Conservation (phyloP, 1,284 basidiomycete genomes). For the Trametes pubescens region DNA sequence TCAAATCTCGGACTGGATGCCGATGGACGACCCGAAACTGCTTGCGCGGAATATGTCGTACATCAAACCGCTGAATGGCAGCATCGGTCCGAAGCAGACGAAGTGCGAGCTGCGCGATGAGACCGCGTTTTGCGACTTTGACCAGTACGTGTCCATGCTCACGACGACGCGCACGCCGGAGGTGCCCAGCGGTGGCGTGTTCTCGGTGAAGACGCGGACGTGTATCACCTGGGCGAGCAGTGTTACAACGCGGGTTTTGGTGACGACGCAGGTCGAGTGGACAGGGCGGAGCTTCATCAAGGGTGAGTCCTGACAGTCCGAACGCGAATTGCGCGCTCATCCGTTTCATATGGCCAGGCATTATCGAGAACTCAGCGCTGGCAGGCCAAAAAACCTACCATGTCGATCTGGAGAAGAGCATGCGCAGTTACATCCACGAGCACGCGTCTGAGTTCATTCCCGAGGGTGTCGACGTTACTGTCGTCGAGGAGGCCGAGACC, state of each 20-base stretch:
- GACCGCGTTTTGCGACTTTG: slow-evolving; percentile 82
- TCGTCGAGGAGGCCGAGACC: slow-evolving; percentile 47
- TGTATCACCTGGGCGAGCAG: slow-evolving; percentile 94
- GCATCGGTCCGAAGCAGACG: slow-evolving; percentile 93
- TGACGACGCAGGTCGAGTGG: slow-evolving; percentile 96
- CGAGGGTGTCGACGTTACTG: slow-evolving; percentile 72
- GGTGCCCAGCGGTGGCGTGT: slow-evolving; percentile 92
- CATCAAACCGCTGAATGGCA: slow-evolving; percentile 91
- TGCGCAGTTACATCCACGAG: slow-evolving; percentile 88
- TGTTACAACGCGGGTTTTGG: slow-evolving; percentile 80
- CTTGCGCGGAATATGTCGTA: slow-evolving; percentile 92
- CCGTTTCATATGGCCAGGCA: slow-evolving; percentile 61
- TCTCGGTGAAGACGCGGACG: slow-evolving; percentile 92
- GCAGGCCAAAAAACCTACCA: slow-evolving; percentile 97
- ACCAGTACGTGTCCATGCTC: slow-evolving; percentile 83
- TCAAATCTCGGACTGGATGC: slow-evolving; percentile 92
- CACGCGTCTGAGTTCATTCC: slow-evolving; percentile 92
- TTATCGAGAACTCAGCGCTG: slow-evolving; percentile 91
- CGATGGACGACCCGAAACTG: slow-evolving; percentile 71
- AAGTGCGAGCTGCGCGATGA: slow-evolving; percentile 95
- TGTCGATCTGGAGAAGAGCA: slow-evolving; percentile 82
- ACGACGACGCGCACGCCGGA: slow-evolving; percentile 96
- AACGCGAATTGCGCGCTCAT: background rate
- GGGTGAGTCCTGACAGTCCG: slow-evolving; percentile 56
- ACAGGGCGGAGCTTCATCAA: slow-evolving; percentile 96